Conservation (phyloP, 306 rosid species). For the Canavalia ensiformis region DNA sequence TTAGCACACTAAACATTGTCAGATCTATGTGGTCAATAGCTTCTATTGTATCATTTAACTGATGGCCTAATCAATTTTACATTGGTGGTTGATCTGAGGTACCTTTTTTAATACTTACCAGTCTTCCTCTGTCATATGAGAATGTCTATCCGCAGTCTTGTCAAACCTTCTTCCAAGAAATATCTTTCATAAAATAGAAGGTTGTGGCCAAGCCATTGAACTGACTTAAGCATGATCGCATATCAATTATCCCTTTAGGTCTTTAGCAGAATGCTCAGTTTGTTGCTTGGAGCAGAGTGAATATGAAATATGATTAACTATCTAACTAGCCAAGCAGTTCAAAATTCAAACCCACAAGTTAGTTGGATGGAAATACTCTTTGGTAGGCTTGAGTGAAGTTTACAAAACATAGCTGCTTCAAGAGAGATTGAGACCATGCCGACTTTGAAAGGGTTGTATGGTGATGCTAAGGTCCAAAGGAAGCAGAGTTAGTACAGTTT, state of each 20-base stretch:
- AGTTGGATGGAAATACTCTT: neutral
- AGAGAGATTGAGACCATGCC: neutral
- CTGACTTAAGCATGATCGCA: neutral
- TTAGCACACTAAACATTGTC: conserved; percentile 10
- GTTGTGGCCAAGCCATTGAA: neutral
- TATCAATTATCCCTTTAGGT: neutral
- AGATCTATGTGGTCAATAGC: conserved; percentile 7
- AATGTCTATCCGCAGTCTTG: neutral
- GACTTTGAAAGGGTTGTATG: neutral
- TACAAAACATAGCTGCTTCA: neutral
- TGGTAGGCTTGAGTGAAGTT: neutral
- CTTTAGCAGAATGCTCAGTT: neutral
- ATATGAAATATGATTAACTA: conserved; percentile 7
- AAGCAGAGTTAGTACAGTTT: conserved; percentile 10
- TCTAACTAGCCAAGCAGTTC: neutral
- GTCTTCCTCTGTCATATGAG: neutral
- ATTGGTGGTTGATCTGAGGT: conserved; percentile 4
- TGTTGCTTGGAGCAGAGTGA: neutral
- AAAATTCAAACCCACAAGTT: neutral
- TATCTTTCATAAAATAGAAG: neutral
- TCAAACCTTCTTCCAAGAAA: conserved; percentile 36
- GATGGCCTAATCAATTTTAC: neutral
- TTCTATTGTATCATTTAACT: conserved; percentile 16
- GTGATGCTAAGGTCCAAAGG: neutral
- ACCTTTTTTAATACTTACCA: neutral